Base-by-base conservation (phyloP, 306 rosid genomes). In the Corylus avellana region DNA sequence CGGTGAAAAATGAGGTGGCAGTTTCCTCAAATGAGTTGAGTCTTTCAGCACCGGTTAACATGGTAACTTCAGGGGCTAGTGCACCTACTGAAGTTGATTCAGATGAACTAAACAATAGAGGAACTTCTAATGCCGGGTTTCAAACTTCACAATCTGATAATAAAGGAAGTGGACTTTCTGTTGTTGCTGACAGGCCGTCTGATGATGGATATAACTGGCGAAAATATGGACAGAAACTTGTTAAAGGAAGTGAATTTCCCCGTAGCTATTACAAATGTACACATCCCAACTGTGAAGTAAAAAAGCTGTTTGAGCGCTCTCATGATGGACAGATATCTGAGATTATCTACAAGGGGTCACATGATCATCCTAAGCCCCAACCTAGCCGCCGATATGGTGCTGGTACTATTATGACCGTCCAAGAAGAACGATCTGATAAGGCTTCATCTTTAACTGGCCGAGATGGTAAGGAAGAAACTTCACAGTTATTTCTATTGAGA, bases 181-280 rank as follows among this genome's bases (percentile, higher is more conserved):
- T 86, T 68, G 77, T 88, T 50, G 77, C 85, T 17, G 93, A 90
- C 46, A 89, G 83, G 79, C 54, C 85, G 59, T 90, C 96, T 64
- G 95, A 95, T 73, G 99, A 93, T 82, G 98, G 98, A 77, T 95
- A 95, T 84, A 92, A 95, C 84, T 95, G 98, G 98, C 82, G 98
- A 75, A 95, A 95, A 72, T 95, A 95, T 62, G 98, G 98, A 76
- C 98, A 95, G 84, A 95, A 95, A 78, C 98, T 77, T 63, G 98
- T 95, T 78, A 95, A 95, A 84, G 98, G 98, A 76, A 84, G 98
- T 85, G 98, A 95, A 86, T 95, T 92, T 80, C 98, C 98, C 0
- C 97, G 98, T 81, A 95, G 98, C 89, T 95, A 95, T 86, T 95
- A 95, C 89, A 95, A 95, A 83, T 95, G 98, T 69, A 95, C 98